Evolutionary conservation across 305 asterid species (phyloP).

Genomic region (Coffea humblotiana): DNA sequence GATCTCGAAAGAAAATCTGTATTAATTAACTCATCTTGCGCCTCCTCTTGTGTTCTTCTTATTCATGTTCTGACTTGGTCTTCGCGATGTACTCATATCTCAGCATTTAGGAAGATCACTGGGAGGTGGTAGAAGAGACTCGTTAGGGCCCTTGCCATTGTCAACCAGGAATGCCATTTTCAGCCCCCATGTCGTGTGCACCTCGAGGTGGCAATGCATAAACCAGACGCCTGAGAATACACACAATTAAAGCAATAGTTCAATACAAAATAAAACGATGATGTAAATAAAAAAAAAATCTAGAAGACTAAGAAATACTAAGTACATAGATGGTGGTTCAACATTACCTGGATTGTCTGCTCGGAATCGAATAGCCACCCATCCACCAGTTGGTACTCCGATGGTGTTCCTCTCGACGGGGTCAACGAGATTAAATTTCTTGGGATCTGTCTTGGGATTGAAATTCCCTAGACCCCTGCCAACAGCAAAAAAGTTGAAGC

Average conservation of each 20-base stretch:
- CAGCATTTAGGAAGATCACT: constrained; percentile 75
- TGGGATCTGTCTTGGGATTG: constrained; percentile 55
- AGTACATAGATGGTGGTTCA: not conserved
- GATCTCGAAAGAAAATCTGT: not conserved
- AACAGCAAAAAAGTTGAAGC: constrained; percentile 73
- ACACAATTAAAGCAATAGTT: not conserved
- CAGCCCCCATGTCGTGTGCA: constrained; percentile 87
- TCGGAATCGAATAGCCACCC: constrained; percentile 79
- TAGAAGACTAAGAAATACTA: not conserved
- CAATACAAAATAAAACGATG: not conserved
- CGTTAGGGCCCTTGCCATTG: constrained; percentile 66
- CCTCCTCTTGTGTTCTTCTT: not conserved
- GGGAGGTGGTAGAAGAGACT: constrained; percentile 77
- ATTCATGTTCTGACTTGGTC: not conserved
- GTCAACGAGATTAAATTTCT: constrained; percentile 70
- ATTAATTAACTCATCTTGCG: constrained; percentile 3
- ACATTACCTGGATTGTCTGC: constrained; percentile 84
- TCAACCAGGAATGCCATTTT: constrained; percentile 89
- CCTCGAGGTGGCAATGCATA: constrained; percentile 85
- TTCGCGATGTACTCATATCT: not conserved
- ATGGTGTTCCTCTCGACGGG: constrained; percentile 86
- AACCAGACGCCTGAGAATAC: constrained; percentile 69
- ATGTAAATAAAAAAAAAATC: not conserved
- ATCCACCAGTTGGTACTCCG: constrained; percentile 84
- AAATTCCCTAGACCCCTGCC: constrained; percentile 74